Conservation (phyloP, 2,329 filamentous ascomycete species). For the Ophiostoma himal-ulmi region DNA sequence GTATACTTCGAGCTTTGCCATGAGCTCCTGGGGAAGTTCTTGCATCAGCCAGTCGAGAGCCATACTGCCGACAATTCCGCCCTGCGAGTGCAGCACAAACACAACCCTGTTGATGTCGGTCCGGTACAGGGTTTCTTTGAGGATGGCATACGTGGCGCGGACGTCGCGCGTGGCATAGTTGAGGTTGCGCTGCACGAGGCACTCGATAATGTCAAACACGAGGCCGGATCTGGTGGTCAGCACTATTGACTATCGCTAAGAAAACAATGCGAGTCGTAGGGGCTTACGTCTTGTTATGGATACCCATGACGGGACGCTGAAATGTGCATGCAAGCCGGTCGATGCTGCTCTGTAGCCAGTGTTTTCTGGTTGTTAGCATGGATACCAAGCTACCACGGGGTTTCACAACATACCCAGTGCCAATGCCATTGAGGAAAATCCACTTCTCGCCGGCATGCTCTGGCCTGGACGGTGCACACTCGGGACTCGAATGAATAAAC, state of each 20-base stretch:
- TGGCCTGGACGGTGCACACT: constrained; percentile 44
- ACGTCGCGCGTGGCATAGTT: constrained; percentile 65
- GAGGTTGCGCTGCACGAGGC: constrained; percentile 69
- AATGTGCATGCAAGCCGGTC: constrained; percentile 68
- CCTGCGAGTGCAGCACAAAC: constrained; percentile 71
- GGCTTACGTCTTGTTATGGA: constrained; percentile 65
- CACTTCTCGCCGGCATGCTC: constrained; percentile 62
- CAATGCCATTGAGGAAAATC: constrained; percentile 75
- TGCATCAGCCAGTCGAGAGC: constrained; percentile 72
- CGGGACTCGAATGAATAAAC: constrained; percentile 48
- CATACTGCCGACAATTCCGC: constrained; percentile 66
- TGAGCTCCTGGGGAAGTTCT: constrained; percentile 59
- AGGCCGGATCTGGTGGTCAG: constrained; percentile 48
- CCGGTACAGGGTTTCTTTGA: constrained; percentile 60
- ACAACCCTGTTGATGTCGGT: constrained; percentile 61
- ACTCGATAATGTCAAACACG: constrained; percentile 71
- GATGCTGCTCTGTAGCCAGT: constrained; percentile 66
- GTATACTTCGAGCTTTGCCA: constrained; percentile 66
- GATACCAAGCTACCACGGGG: neutral
- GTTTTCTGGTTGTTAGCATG: constrained; percentile 38
- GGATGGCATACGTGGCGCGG: constrained; percentile 52
- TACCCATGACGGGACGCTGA: constrained; percentile 61
- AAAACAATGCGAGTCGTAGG: neutral
- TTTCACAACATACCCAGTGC: constrained; percentile 35
- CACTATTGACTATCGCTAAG: neutral